Base-by-base conservation (phyloP, 768 basidiomycete genomes). In the Suillus bovinus region DNA sequence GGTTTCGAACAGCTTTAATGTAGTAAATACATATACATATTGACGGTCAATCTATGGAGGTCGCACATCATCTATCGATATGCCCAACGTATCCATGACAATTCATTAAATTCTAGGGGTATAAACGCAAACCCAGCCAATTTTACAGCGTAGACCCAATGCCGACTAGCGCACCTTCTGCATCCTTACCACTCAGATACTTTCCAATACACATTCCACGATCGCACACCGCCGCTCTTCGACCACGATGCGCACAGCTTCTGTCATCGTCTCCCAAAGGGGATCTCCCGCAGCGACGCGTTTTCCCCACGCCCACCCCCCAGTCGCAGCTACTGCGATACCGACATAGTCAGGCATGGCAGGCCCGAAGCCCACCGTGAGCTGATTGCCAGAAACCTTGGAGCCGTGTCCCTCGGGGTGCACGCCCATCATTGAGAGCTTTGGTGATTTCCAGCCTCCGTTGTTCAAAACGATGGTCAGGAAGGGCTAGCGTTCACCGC, bases 391-490 rank as follows among this genome's bases (percentile, higher is more conserved):
- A 1, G 77, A 68, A 0, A 70, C 67, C 0, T 72, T 75, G 9
- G 82, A 78, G 3, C 87, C 88, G 49, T 82, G 71, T 0, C 89
- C 88, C 0, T 68, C 64, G 0, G 89, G 89, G 66, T 91, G 83
- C 0, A 90, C 81, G 4, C 83, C 83, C 10, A 88, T 74, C 85
- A 90, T 84, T 0, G 87, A 89, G 16, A 83, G 66, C 64, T 80
- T 84, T 4, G 89, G 89, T 0, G 86, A 84, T 67, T 79, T 84
- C 87, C 86, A 88, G 0, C 87, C 88, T 0, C 87, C 88, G 61
- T 91, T 91, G 70, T 90, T 90, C 16, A 91, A 72, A 1, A 91
- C 77, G 64, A 91, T 77, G 0, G 87, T 90, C 31, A 90, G 71
- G 76, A 89, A 90, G 1, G 88, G 89, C 87, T 89, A 62, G 10